Conservation (phyloP, 2,329 filamentous ascomycete genomes). For the Diaporthe helianthi region DNA sequence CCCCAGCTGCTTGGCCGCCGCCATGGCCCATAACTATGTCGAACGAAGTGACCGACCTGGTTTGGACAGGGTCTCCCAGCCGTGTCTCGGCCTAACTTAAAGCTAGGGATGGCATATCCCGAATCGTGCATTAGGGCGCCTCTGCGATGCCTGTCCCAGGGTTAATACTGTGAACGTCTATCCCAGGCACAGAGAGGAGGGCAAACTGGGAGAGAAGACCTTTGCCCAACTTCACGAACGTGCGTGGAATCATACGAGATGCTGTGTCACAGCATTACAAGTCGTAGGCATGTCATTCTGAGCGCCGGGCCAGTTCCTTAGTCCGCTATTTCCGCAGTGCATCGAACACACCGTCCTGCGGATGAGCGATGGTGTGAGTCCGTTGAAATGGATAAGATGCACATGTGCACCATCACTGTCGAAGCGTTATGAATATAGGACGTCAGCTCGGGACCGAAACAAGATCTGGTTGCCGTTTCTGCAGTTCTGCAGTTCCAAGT, state of each 20-base stretch:
- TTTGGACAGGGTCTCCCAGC: neutral
- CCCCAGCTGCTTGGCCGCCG: neutral
- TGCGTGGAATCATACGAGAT: neutral
- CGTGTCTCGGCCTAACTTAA: neutral
- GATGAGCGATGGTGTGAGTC: neutral
- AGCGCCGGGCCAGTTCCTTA: neutral
- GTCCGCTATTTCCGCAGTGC: neutral
- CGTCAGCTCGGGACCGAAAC: slow-evolving; percentile 1
- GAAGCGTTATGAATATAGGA: neutral
- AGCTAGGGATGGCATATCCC: slow-evolving; percentile 1
- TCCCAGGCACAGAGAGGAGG: neutral
- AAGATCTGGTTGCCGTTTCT: neutral
- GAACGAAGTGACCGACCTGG: neutral
- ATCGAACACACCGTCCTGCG: neutral
- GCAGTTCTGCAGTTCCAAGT: neutral
- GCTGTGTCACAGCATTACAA: neutral
- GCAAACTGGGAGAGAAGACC: neutral
- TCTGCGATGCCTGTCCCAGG: neutral
- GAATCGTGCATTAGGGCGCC: slow-evolving; percentile 18
- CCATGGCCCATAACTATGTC: neutral
- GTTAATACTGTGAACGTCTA: too few species aligned
- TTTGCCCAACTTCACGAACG: neutral
- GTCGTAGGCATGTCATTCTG: neutral
- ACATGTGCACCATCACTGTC: too few species aligned
- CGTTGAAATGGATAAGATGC: neutral